These are phyloP conservation scores for Alternaria sp. DNA, from an alignment of 2,329 filamentous ascomycete species.

Conservation along the genomic window DNA sequence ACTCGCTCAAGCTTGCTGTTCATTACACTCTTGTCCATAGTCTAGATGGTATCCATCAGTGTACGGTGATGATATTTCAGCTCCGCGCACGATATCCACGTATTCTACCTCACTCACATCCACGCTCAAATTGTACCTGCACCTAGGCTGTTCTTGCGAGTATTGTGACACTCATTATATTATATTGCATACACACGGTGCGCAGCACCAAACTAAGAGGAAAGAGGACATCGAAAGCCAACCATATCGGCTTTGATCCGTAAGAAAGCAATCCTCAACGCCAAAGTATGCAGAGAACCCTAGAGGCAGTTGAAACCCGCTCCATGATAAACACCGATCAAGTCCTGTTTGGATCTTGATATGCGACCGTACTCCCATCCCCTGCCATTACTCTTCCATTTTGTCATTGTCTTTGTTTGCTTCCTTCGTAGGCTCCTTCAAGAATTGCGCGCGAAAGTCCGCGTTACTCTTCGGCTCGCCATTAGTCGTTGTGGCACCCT, in stretches of 20 bases:
- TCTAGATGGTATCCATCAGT: not conserved
- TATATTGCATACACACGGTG: conserved; percentile 11
- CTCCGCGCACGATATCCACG: not conserved
- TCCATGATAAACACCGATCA: conserved; percentile 22
- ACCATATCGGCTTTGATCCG: not conserved
- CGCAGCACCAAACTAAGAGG: conserved; percentile 2
- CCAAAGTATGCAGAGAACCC: conserved; percentile 10
- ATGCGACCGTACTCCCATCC: conserved; percentile 26
- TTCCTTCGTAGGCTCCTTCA: conserved; percentile 45
- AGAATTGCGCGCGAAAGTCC: conserved; percentile 66
- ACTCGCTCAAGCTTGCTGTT: not conserved
- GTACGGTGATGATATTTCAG: not conserved
- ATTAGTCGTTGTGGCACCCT: conserved; percentile 19
- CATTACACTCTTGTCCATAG: not conserved
- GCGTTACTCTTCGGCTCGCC: conserved; percentile 62
- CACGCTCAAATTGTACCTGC: not conserved
- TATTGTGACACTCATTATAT: conserved; percentile 10
- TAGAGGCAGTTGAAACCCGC: not conserved
- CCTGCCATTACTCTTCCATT: conserved; percentile 38
- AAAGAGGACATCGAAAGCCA: conserved; percentile 3
- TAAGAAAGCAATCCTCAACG: conserved; percentile 1
- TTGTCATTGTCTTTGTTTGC: conserved; percentile 29
- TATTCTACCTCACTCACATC: not conserved
- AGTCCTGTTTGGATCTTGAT: conserved; percentile 14
- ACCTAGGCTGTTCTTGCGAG: not conserved